Evolutionary conservation across 148 eudicot species (phyloP).

Genomic region (Chenopodium suecicum): DNA sequence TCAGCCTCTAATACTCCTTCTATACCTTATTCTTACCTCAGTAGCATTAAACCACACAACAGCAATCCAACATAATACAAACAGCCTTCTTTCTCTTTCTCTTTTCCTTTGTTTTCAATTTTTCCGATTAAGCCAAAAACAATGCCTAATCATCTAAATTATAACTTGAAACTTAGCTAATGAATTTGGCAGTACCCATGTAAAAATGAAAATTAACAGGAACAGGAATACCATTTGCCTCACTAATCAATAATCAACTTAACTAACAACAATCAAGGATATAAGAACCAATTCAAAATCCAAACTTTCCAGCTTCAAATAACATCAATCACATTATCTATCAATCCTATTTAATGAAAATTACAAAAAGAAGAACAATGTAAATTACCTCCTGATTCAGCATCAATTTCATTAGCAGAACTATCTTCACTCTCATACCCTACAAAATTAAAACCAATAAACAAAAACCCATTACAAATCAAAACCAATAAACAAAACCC

Average conservation of each 20-base stretch:
- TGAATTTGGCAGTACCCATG: neutral
- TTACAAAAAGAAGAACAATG: neutral
- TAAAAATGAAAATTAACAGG: neutral
- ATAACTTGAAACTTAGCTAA: neutral
- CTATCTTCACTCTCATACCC: slow-evolving; percentile 89
- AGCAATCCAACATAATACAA: neutral
- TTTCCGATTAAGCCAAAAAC: too few species aligned
- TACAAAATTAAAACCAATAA: slow-evolving; percentile 20
- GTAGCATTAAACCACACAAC: neutral
- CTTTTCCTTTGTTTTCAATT: neutral
- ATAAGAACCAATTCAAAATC: neutral
- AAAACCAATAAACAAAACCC: neutral
- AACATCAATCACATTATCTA: neutral
- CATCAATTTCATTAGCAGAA: slow-evolving; percentile 60
- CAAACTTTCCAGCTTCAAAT: neutral
- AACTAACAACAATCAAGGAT: neutral
- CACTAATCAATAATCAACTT: slow-evolving; percentile 14
- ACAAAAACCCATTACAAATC: slow-evolving; percentile 6
- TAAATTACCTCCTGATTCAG: slow-evolving; percentile 59
- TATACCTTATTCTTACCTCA: neutral
- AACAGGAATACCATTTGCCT: neutral
- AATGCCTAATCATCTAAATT: too few species aligned
- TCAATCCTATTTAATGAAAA: neutral
- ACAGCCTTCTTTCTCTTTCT: neutral
- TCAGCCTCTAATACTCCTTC: neutral